phyloP scores from a whole-genome alignment of 208 protist genomes.

The Acanthamoeba royreba region DNA sequence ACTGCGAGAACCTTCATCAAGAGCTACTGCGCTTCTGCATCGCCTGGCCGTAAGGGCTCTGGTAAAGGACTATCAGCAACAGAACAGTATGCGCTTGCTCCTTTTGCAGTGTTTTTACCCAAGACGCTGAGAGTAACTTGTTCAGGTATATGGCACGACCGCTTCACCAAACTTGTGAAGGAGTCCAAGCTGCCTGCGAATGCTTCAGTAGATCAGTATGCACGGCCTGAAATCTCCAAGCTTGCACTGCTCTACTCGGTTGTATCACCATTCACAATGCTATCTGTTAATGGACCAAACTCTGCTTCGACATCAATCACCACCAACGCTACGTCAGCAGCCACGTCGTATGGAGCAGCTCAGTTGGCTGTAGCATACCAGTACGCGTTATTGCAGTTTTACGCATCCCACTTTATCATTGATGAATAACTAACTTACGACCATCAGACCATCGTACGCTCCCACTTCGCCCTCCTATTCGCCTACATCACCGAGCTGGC shows the following conservation, averaged over 20 bases:
- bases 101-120: background rate
- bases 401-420: background rate
- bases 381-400: no score
- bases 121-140: background rate
- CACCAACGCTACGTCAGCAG: background rate
- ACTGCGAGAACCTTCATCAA: background rate
- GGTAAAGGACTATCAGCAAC: background rate
- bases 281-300: background rate
- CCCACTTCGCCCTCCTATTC: constrained; percentile 71
- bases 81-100: background rate
- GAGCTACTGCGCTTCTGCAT: background rate
- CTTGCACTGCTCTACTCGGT: background rate
- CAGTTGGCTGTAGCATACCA: background rate
- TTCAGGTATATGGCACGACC: background rate
- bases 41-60: background rate
- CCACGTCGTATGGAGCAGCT: background rate
- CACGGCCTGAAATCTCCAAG: background rate
- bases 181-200: background rate
- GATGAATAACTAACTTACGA: background rate
- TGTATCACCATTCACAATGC: background rate
- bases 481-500: constrained; percentile 60
- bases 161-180: background rate
- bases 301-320: background rate
- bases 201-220: background rate
- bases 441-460: constrained; percentile 68